Evolutionary conservation across 139 green algal genomes (phyloP).

Genomic region (Chlorella sp.): DNA sequence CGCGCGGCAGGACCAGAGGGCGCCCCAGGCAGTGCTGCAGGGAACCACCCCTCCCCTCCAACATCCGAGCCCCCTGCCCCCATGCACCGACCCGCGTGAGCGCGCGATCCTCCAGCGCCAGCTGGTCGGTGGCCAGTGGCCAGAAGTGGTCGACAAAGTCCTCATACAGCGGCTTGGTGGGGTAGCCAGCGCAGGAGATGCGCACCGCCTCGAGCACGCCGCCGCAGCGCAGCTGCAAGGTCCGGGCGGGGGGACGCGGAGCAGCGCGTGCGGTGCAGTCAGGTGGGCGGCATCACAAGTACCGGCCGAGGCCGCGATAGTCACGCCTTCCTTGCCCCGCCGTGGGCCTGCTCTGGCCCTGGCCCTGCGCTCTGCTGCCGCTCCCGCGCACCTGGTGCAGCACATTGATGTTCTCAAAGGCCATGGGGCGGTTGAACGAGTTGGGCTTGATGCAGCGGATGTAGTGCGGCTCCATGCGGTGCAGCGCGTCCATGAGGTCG

Average conservation of each 20-base stretch:
- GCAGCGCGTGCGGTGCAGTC: not conserved
- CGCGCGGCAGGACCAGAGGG: not conserved
- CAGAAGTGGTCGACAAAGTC: slow-evolving; percentile 98
- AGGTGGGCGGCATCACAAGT: too few species aligned
- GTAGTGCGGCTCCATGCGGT: slow-evolving; percentile 97
- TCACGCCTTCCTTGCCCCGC: too few species aligned
- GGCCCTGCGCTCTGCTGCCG: too few species aligned
- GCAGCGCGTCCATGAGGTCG: slow-evolving; percentile 92
- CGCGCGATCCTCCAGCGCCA: slow-evolving; percentile 58
- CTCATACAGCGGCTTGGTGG: slow-evolving; percentile 81
- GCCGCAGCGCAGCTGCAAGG: slow-evolving; percentile 91
- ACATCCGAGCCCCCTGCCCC: too few species aligned
- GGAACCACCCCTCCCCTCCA: too few species aligned
- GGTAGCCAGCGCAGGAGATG: slow-evolving; percentile 96
- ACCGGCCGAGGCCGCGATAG: too few species aligned
- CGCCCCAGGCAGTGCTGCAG: not conserved
- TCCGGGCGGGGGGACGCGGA: not conserved
- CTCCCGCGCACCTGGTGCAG: slow-evolving; percentile 71
- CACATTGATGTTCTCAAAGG: slow-evolving; percentile 93
- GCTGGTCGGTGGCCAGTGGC: slow-evolving; percentile 70
- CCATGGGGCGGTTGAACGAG: slow-evolving; percentile 64
- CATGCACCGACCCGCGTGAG: slow-evolving; percentile 24
- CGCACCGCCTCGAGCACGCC: slow-evolving; percentile 98
- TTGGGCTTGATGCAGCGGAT: slow-evolving; percentile 99
- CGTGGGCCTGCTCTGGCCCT: too few species aligned